Percentiles rank a stretch among this genome's conserved stretches.
phyloP scores from a whole-genome alignment of 495 filamentous ascomycete species.

The Penicillium simplicissimum region DNA sequence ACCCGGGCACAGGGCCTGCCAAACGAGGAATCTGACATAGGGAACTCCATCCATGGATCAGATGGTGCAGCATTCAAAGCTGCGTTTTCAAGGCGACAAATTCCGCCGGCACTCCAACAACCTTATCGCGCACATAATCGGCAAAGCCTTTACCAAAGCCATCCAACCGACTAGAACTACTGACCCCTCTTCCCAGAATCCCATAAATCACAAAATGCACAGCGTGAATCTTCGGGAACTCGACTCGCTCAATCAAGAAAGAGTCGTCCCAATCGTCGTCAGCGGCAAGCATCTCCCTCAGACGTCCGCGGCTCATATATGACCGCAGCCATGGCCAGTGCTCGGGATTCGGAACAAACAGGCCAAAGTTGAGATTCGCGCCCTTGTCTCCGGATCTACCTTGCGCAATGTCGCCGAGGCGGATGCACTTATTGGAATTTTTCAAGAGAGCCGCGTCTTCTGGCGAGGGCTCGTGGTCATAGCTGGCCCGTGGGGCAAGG shows the following conservation, averaged over 20 bases:
- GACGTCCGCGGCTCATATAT: constrained; percentile 37
- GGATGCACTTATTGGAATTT: constrained; percentile 6
- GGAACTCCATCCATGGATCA: background rate
- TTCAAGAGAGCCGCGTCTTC: background rate
- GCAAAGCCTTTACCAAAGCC: background rate
- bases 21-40: too few relatives aligned
- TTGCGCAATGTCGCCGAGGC: constrained; percentile 42
- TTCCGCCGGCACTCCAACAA: background rate
- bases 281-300: constrained; percentile 35
- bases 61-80: background rate
- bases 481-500: constrained; percentile 9
- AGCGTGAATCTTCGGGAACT: background rate
- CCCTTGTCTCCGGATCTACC: constrained; percentile 54
- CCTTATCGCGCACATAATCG: background rate
- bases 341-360: constrained; percentile 39
- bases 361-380: constrained; percentile 49
- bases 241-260: background rate
- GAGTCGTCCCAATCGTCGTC: constrained; percentile 34
- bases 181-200: background rate
- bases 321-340: constrained; percentile 49
- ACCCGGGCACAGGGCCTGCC: too few relatives aligned
- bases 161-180: background rate
- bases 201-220: background rate
- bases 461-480: background rate
- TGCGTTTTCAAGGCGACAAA: background rate